Percentiles rank a stretch among this genome's conserved stretches.
phyloP scores from a whole-genome alignment of 805 yeast species.

The Metschnikowia shivogae region DNA sequence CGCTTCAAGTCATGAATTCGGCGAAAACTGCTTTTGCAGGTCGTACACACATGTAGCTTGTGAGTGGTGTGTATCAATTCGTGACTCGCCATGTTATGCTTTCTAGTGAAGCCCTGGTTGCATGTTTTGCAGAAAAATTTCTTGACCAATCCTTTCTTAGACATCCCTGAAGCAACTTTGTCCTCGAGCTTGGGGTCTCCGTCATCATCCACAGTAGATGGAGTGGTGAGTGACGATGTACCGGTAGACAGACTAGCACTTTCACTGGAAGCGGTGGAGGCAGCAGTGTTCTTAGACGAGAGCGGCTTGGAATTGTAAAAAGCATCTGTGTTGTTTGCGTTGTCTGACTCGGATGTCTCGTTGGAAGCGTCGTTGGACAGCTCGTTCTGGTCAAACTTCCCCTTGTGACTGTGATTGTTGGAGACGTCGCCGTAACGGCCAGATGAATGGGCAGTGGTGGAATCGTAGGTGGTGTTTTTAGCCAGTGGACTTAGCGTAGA shows the following conservation, averaged over 20 bases:
- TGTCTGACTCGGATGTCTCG: conserved; percentile 19
- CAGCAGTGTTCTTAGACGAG: conserved; percentile 4
- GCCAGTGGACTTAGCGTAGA: not conserved
- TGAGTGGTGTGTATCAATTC: conserved; percentile 61
- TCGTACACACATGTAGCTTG: conserved; percentile 60
- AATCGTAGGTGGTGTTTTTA: not conserved
- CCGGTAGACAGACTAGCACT: not conserved
- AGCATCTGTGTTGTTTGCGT: conserved; percentile 1
- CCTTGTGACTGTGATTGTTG: conserved; percentile 6
- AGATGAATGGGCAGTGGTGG: not conserved
- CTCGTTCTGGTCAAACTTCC: conserved; percentile 13
- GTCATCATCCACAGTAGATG: conserved; percentile 7
- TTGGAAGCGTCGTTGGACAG: conserved; percentile 19
- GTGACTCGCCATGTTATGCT: conserved; percentile 72
- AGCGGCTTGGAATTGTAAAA: conserved; percentile 5
- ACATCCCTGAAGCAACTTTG: conserved; percentile 3
- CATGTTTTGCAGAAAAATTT: conserved; percentile 55
- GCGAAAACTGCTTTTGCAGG: conserved; percentile 61
- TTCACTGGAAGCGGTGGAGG: not conserved
- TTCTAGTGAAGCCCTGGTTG: conserved; percentile 61
- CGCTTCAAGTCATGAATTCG: conserved; percentile 74
- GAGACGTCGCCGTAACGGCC: not conserved
- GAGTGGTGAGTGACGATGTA: conserved; percentile 5
- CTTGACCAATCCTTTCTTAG: conserved; percentile 18
- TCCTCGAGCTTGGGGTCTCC: not conserved